Evolutionary conservation across 495 filamentous ascomycete species (phyloP), one percentile per base, ranked within the genome.

Genomic region (Penicillium diatomitis): DNA sequence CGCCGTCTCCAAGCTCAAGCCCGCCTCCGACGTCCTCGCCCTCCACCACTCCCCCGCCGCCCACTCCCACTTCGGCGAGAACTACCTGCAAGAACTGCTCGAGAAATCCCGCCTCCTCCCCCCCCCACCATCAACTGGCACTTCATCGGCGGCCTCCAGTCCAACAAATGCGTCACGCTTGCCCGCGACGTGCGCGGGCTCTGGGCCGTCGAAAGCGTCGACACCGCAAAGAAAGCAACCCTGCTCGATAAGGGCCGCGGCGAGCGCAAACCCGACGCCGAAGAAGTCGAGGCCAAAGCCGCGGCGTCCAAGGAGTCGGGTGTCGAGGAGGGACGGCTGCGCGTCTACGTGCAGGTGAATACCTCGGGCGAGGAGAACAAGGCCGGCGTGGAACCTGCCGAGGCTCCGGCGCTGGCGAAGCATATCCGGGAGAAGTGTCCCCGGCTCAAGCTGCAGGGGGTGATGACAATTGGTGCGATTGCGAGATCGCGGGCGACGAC

Each of bases 401-500:
- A 63, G 2, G 64, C 85, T 2, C 65, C 82, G 3, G 67, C 54
- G 3, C 68, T 98, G 33, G 87, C 83, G 60, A 69, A 69, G 29
- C 78, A 84, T 61, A 78, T 95, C 38, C 65, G 74, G 5, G 74
- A 83, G 27, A 63, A 76, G 34, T 95, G 90, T 69, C 82, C 84
- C 3, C 75, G 83, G 61, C 66, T 98, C 32, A 69, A 78, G 38
- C 62, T 98, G 12, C 74, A 85, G 46, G 92, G 92, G 0, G 61
- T 98, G 4, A 98, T 98, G 92, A 98, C 92, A 1, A 97, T 98
- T 58, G 92, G 92, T 1, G 88, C 89, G 11, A 92, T 98, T 60
- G 90, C 88, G 43, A 67, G 90, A 48, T 89, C 84, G 29, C 72
- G 78, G 56, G 86, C 75, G 3, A 82, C 80, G 7, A 83, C 80